A percentile compares a stretch with the other conserved stretches of the same genome.
These are phyloP conservation scores for Lactifluus hygrophoroides DNA, from an alignment of 768 basidiomycete species.

Conservation along the genomic window DNA sequence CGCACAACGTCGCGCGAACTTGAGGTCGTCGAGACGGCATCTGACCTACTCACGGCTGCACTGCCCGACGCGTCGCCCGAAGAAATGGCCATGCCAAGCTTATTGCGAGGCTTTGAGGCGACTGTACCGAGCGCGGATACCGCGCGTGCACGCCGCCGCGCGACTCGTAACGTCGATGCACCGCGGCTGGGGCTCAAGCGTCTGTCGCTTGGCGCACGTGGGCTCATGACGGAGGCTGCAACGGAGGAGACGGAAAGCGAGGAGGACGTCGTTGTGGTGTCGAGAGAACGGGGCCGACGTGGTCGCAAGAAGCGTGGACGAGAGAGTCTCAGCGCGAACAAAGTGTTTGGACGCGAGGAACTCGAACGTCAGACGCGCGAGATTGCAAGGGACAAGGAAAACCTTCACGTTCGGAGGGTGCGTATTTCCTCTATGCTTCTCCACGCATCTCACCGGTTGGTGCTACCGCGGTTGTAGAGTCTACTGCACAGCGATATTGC, in stretches of 20 bases:
- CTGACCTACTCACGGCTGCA: slow-evolving; percentile 60
- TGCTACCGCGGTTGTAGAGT: slow-evolving; percentile 41
- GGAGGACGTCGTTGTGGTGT: slow-evolving; percentile 63
- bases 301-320: slow-evolving; percentile 41
- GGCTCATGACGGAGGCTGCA: slow-evolving; percentile 47
- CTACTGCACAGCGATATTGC: slow-evolving; percentile 79
- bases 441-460: background rate
- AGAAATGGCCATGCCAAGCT: slow-evolving; percentile 65
- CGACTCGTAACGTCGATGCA: slow-evolving; percentile 72
- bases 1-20: slow-evolving; percentile 78
- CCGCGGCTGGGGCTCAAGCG: slow-evolving; percentile 71
- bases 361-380: slow-evolving; percentile 76
- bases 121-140: slow-evolving; percentile 87
- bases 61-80: slow-evolving; percentile 72
- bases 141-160: slow-evolving; percentile 64
- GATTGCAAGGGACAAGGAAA: slow-evolving; percentile 87
- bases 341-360: slow-evolving; percentile 76
- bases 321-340: slow-evolving; percentile 59
- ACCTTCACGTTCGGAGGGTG: slow-evolving; percentile 81
- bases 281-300: slow-evolving; percentile 33
- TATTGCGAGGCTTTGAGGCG: slow-evolving; percentile 88
- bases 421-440: slow-evolving; percentile 5
- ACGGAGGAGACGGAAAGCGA: slow-evolving; percentile 56
- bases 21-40: slow-evolving; percentile 73
- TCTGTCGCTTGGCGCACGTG: slow-evolving; percentile 70